Evolutionary conservation across 1,139 yeast genomes (phyloP).

Genomic region (Entelexis sorbosivorans): DNA sequence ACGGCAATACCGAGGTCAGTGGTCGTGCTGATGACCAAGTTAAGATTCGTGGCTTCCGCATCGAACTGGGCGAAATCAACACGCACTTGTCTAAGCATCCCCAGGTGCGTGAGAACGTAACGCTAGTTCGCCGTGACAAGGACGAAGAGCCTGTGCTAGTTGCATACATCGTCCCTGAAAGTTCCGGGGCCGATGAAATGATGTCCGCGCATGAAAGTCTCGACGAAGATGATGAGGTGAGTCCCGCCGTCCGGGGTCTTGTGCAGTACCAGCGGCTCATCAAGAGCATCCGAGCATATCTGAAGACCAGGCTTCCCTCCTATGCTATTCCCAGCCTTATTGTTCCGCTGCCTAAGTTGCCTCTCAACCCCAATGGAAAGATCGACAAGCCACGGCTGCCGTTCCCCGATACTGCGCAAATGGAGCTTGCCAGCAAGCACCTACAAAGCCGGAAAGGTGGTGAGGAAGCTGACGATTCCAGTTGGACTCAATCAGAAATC

Average conservation of each 20-base stretch:
- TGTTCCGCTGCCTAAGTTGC: conserved; percentile 75
- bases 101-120: conserved; percentile 78
- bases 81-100: conserved; percentile 93
- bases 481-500: conserved; percentile 46
- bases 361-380: conserved; percentile 96
- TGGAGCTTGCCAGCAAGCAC: conserved; percentile 52
- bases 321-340: conserved; percentile 90
- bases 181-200: conserved; percentile 35
- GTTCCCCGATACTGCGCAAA: conserved; percentile 82
- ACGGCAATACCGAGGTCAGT: conserved; percentile 94
- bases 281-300: conserved; percentile 66
- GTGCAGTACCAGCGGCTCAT: conserved; percentile 65
- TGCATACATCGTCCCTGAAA: conserved; percentile 81
- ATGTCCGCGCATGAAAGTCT: conserved; percentile 32
- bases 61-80: conserved; percentile 95
- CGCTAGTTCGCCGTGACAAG: conserved; percentile 84
- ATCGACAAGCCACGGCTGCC: conserved; percentile 96
- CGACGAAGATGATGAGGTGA: conserved; percentile 31
- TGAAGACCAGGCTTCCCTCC: conserved; percentile 80
- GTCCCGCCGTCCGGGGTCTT: conserved; percentile 56
- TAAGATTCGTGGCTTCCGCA: conserved; percentile 95
- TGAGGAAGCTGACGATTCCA: conserved; percentile 19
- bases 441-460: conserved; percentile 24
- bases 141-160: conserved; percentile 86
- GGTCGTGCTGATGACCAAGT: conserved; percentile 99